These are phyloP conservation scores for Colletotrichum agaves DNA, from an alignment of 2,329 filamentous ascomycete genomes.

Conservation along the genomic window DNA sequence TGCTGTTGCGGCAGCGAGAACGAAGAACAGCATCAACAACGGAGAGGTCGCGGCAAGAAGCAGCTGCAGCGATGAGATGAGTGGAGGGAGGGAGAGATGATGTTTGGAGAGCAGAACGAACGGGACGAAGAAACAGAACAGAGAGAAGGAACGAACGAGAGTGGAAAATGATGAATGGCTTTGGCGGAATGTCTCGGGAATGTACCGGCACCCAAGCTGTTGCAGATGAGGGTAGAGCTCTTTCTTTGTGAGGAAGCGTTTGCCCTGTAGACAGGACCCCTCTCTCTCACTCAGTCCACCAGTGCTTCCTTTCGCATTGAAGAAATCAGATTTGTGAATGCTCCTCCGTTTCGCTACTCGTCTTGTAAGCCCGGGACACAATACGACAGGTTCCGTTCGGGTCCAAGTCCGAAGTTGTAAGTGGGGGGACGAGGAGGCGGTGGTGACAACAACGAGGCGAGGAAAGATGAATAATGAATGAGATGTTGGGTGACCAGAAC, in stretches of 20 bases:
- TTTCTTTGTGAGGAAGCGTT: slow-evolving; percentile 37
- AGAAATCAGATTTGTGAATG: slow-evolving; percentile 3
- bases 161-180: slow-evolving; percentile 15
- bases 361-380: background rate
- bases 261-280: slow-evolving; percentile 21
- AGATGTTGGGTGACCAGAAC: slow-evolving; percentile 16
- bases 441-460: slow-evolving; percentile 8
- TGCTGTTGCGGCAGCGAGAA: slow-evolving; percentile 5
- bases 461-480: slow-evolving; percentile 26
- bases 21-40: slow-evolving; percentile 14
- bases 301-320: slow-evolving; percentile 22
- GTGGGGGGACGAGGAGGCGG: slow-evolving; percentile 7
- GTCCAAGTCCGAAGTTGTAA: slow-evolving; percentile 29
- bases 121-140: slow-evolving; percentile 31
- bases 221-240: slow-evolving; percentile 33
- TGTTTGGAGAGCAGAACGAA: slow-evolving; percentile 32
- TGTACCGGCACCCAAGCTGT: slow-evolving; percentile 45
- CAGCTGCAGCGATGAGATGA: slow-evolving; percentile 10
- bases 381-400: background rate
- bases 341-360: background rate
- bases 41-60: slow-evolving; percentile 6
- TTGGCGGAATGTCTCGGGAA: slow-evolving; percentile 52
- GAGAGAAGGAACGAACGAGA: slow-evolving; percentile 32
- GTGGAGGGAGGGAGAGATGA: slow-evolving; percentile 22
- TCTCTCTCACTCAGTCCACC: slow-evolving; percentile 5